Evolutionary conservation across 768 basidiomycete species (phyloP).

Genomic region (Lyophyllum shimeji): DNA sequence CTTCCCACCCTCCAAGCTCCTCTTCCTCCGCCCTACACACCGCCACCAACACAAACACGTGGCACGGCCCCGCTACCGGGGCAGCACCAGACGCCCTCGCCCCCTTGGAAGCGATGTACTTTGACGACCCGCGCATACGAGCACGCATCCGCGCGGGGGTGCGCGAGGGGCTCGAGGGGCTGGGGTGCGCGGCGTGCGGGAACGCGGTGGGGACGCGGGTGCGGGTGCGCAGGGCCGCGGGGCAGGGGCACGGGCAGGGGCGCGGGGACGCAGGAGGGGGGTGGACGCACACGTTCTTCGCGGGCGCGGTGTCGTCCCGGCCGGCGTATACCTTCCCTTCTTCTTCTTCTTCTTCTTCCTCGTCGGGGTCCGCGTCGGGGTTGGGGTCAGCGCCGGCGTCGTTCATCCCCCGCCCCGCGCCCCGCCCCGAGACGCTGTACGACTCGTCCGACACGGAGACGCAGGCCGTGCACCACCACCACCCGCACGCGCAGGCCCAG

Average conservation of each 20-base stretch:
- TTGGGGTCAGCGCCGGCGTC: conserved; percentile 24
- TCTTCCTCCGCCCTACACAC: background rate
- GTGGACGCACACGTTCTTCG: conserved; percentile 49
- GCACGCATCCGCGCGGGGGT: conserved; percentile 44
- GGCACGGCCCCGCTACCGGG: conserved; percentile 50
- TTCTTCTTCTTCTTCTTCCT: conserved; percentile 7
- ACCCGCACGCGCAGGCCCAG: too few species aligned
- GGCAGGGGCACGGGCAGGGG: background rate
- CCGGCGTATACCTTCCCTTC: conserved; percentile 17
- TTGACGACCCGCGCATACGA: conserved; percentile 39
- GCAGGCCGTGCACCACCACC: background rate
- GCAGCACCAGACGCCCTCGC: conserved; percentile 53
- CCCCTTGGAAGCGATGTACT: conserved; percentile 56
- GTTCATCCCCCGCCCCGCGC: background rate
- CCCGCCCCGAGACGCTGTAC: background rate
- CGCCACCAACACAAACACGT: conserved; percentile 36
- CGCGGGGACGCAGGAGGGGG: conserved; percentile 13
- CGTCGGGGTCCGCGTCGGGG: too few species aligned
- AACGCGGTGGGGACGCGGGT: conserved; percentile 65
- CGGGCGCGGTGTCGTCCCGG: conserved; percentile 40
- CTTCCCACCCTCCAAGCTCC: conserved; percentile 23
- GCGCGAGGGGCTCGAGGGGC: conserved; percentile 65
- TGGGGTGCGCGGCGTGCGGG: conserved; percentile 66
- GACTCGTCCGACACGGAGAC: background rate
- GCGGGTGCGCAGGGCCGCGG: conserved; percentile 56